Conservation (phyloP, 2,329 filamentous ascomycete genomes). For the Epichloe hybrida region DNA sequence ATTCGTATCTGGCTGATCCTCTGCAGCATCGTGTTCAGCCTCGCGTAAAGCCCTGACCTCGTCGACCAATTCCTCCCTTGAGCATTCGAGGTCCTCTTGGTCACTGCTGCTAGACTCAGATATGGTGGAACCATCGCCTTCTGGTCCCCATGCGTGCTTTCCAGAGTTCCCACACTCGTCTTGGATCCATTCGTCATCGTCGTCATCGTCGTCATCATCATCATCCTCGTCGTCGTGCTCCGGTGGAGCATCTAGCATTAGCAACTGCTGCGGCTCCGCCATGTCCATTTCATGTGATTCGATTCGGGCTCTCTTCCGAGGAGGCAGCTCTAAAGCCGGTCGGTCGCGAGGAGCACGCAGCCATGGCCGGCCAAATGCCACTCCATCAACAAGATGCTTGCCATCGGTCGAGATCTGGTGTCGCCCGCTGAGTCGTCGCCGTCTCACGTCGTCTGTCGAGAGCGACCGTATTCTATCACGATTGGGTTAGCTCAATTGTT, state of each 20-base stretch:
- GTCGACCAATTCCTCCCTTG: neutral
- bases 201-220: constrained; percentile 16
- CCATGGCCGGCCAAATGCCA: constrained; percentile 67
- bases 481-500: neutral
- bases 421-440: constrained; percentile 60
- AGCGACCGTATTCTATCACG: constrained; percentile 59
- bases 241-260: constrained; percentile 21
- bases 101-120: neutral
- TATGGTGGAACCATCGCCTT: neutral
- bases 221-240: constrained; percentile 22
- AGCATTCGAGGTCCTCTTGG: constrained; percentile 6
- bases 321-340: constrained; percentile 57
- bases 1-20: constrained; percentile 5
- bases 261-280: constrained; percentile 12
- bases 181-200: neutral
- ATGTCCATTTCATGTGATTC: constrained; percentile 22
- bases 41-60: constrained; percentile 1
- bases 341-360: constrained; percentile 45
- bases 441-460: constrained; percentile 57
- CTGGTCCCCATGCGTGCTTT: neutral
- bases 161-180: constrained; percentile 3
- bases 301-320: constrained; percentile 53
- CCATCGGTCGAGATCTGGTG: constrained; percentile 71
- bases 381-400: constrained; percentile 69
- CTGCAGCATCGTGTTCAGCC: neutral